Evolutionary conservation across 257 asterid genomes (phyloP).

Genomic region (Solanum lignicaule): DNA sequence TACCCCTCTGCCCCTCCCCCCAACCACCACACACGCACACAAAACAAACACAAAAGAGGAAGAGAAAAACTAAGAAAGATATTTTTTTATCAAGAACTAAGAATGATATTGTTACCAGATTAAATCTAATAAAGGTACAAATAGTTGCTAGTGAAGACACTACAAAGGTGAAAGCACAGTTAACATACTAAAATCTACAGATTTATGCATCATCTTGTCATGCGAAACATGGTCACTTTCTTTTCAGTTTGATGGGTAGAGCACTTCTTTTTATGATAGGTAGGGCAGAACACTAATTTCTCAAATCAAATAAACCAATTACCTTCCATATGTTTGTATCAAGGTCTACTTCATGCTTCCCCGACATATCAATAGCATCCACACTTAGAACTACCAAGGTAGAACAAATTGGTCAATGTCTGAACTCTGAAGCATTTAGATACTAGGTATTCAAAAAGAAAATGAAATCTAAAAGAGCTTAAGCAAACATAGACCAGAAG

Average conservation of each 20-base stretch:
- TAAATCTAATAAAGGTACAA: neutral
- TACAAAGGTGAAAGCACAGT: neutral
- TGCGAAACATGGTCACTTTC: neutral
- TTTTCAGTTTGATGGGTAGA: neutral
- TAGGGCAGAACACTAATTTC: neutral
- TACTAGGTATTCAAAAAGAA: neutral
- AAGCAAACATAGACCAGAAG: neutral
- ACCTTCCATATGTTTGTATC: constrained; percentile 99
- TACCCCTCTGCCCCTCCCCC: no score
- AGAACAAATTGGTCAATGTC: neutral
- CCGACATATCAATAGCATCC: constrained; percentile 97
- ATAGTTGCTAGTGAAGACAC: neutral
- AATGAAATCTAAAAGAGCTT: neutral
- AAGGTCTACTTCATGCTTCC: constrained; percentile 99
- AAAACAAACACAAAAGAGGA: neutral
- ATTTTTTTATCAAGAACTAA: neutral
- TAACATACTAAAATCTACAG: neutral
- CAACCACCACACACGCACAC: no score
- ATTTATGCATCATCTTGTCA: neutral
- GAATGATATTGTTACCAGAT: neutral
- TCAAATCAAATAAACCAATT: constrained; percentile 5
- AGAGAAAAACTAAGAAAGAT: neutral
- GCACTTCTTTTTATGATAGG: neutral
- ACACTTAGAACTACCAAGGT: constrained; percentile 69
- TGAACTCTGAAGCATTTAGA: neutral